A percentile compares a stretch with the other conserved stretches of the same genome.
These are phyloP conservation scores for Bruguiera sexangula DNA, from an alignment of 345 rosid species.

Conservation along the genomic window DNA sequence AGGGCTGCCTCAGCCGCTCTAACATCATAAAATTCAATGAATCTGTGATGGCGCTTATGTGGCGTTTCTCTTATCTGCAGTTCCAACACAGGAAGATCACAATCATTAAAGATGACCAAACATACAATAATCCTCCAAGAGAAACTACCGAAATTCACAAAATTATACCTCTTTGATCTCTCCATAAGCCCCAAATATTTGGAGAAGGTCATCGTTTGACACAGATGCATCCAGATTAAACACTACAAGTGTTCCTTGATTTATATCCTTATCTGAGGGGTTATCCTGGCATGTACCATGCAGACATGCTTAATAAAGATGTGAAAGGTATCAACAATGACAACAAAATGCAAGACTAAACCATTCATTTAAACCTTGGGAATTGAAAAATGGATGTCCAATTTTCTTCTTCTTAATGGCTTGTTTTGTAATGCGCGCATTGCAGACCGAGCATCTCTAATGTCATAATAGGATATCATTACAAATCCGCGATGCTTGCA, in stretches of 20 bases:
- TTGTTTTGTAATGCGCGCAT: slow-evolving; percentile 90
- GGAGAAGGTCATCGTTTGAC: slow-evolving; percentile 79
- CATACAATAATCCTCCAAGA: background rate
- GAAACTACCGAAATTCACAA: background rate
- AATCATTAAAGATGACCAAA: background rate
- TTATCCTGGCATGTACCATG: slow-evolving; percentile 55
- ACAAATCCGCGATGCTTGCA: slow-evolving; percentile 97
- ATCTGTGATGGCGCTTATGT: slow-evolving; percentile 82
- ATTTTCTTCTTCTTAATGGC: slow-evolving; percentile 80
- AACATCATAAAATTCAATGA: slow-evolving; percentile 90
- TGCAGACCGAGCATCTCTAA: slow-evolving; percentile 85
- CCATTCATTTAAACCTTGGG: slow-evolving; percentile 64
- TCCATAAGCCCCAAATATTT: slow-evolving; percentile 75
- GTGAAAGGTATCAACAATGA: slow-evolving; percentile 6
- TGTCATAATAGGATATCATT: slow-evolving; percentile 93
- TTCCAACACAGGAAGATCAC: slow-evolving; percentile 15
- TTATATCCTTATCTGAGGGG: slow-evolving; percentile 90
- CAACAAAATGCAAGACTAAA: background rate
- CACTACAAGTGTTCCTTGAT: slow-evolving; percentile 91
- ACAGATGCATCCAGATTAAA: slow-evolving; percentile 89
- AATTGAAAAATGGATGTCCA: slow-evolving; percentile 94
- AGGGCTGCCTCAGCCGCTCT: slow-evolving; percentile 92
- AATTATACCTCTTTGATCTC: slow-evolving; percentile 85
- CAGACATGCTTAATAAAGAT: slow-evolving; percentile 11
- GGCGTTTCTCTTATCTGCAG: slow-evolving; percentile 96